These are phyloP conservation scores for Penicillium sp. DNA, from an alignment of 2,329 filamentous ascomycete genomes.

Conservation along the genomic window DNA sequence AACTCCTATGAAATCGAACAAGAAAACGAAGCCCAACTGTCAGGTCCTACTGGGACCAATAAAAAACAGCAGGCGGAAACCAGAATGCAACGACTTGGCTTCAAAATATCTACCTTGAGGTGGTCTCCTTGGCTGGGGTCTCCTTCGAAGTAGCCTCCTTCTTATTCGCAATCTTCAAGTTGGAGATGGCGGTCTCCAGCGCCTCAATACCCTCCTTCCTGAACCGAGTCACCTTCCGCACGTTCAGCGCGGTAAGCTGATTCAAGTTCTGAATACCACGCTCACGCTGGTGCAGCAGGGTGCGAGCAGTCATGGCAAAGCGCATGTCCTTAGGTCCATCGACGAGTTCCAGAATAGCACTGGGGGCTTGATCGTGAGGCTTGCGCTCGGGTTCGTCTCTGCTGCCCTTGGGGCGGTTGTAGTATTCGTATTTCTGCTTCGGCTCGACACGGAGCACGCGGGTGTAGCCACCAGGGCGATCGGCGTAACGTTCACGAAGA, in stretches of 20 bases:
- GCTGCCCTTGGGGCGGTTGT: conserved; percentile 16
- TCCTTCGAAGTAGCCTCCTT: conserved; percentile 18
- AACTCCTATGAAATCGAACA: conserved; percentile 15
- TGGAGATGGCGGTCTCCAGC: conserved; percentile 62
- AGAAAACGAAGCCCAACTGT: background rate
- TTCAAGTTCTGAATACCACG: conserved; percentile 61
- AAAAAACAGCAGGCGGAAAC: background rate
- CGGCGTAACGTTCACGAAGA: conserved; percentile 74
- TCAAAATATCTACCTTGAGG: background rate
- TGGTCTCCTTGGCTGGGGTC: conserved; percentile 18
- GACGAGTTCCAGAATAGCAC: conserved; percentile 90
- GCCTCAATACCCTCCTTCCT: conserved; percentile 65
- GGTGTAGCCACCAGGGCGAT: conserved; percentile 88
- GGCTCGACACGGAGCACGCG: conserved; percentile 91
- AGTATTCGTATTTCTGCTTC: conserved; percentile 55
- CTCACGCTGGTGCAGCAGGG: conserved; percentile 64
- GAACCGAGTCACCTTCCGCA: conserved; percentile 79
- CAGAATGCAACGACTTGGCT: background rate
- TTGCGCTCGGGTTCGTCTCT: conserved; percentile 19
- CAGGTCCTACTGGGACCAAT: background rate
- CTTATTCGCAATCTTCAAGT: conserved; percentile 56
- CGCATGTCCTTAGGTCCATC: conserved; percentile 93
- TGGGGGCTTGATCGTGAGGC: conserved; percentile 75
- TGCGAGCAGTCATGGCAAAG: conserved; percentile 88
- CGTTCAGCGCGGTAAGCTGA: conserved; percentile 74